phyloP scores from a whole-genome alignment of 2,329 filamentous ascomycete genomes.

The Sporothrix humicola region DNA sequence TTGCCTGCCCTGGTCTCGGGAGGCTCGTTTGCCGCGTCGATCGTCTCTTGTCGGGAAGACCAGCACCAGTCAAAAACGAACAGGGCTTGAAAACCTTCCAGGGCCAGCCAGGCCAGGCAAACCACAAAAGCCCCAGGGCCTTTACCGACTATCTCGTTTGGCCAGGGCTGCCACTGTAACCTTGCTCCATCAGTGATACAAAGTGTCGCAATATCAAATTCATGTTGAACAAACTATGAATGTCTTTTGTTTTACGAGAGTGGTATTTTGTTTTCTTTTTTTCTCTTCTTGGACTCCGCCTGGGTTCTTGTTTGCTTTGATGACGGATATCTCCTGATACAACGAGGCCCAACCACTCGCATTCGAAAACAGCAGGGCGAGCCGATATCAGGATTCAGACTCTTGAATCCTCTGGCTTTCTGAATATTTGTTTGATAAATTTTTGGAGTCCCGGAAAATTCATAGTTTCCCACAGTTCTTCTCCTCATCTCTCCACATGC shows the following conservation, averaged over 20 bases:
- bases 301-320: neutral
- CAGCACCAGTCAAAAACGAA: neutral
- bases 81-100: neutral
- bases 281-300: neutral
- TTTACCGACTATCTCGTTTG: neutral
- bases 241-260: neutral
- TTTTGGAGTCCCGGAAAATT: neutral
- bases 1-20: constrained; percentile 18
- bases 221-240: neutral
- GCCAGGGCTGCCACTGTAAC: constrained; percentile 12
- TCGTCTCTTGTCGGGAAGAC: constrained; percentile 1
- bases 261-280: too few species aligned
- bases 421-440: neutral
- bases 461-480: neutral
- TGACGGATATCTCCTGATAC: neutral
- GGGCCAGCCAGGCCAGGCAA: neutral
- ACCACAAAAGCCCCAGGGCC: neutral
- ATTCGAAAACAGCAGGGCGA: constrained; percentile 12
- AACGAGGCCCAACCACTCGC: neutral
- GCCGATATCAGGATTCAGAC: neutral
- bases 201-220: neutral
- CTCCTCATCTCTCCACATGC: neutral
- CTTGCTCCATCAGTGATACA: neutral
- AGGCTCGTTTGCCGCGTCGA: constrained; percentile 26
- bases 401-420: too few species aligned